Evolutionary conservation across 2,329 filamentous ascomycete genomes (phyloP), one percentile per base, ranked within the genome.

Genomic region (Alternaria brassicae): DNA sequence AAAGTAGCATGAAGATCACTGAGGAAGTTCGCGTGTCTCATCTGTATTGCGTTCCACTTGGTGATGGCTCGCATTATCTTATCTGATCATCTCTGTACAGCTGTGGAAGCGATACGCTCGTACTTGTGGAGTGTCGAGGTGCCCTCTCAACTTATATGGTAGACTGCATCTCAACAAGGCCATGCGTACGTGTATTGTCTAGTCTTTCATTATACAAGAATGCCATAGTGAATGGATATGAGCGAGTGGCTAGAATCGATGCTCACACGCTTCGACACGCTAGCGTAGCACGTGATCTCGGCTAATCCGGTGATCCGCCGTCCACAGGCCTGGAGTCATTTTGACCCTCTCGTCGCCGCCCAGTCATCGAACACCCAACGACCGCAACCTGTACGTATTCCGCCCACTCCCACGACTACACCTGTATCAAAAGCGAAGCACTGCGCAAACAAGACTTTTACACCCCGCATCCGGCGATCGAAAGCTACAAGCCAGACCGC

Each of bases 301-400:
- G 65, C 60, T 72, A 70, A 44, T 60, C 59, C 41, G 51, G 36
- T 61, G 56, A 45, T 45, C 52, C 52, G 56, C 56, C 32, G 45
- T 56, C 54, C 56, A 59, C 56, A 56, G 56, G 28, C 30, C 44
- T 48, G 44, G 44, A 48, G 44, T 40, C 56, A 59, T 59, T 59
- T 59, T 59, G 63, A 54, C 63, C 67, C 58, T 60, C 67, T 28
- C 53, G 56, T 64, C 67, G 71, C 61, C 66, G 63, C 63, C 63
- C 66, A 72, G 68, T 71, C 73, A 73, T 67, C 69, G 71, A 72
- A 68, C 69, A 67, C 68, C 57, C 56, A 59, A 69, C 74, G 68
- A 67, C 71, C 66, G 64, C 69, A 72, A 70, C 62, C 68, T 73
- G 75, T 77, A 74, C 71, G 74, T 78, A 71, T 66, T 48, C 62